phyloP scores from a whole-genome alignment of 768 basidiomycete species.

The Russula earlei region DNA sequence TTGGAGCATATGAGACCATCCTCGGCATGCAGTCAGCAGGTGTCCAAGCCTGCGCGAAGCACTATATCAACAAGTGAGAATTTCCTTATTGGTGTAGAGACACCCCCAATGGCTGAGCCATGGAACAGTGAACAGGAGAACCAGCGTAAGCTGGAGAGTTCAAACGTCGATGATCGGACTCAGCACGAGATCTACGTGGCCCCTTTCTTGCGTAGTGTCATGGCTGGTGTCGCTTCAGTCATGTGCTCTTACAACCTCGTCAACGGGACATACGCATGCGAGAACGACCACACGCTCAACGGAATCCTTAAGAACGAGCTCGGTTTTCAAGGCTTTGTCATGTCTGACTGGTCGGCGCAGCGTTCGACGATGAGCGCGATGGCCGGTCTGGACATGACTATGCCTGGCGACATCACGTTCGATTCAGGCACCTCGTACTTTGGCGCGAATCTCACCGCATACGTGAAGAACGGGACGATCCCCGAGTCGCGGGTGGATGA shows the following conservation, averaged over 20 bases:
- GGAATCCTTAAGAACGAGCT: conserved; percentile 66
- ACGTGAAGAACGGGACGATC: conserved; percentile 65
- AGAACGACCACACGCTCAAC: conserved; percentile 62
- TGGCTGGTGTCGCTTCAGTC: conserved; percentile 62
- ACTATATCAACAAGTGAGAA: conserved; percentile 64
- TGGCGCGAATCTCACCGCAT: conserved; percentile 54
- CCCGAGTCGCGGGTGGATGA: conserved; percentile 58
- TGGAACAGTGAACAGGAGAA: conserved; percentile 59
- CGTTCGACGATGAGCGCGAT: conserved; percentile 51
- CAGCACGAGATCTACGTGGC: conserved; percentile 67
- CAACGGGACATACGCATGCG: conserved; percentile 67
- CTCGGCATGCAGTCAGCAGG: conserved; percentile 71
- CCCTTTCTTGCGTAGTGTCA: conserved; percentile 59
- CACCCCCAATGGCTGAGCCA: neutral
- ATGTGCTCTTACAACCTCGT: conserved; percentile 74
- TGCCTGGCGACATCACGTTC: conserved; percentile 51
- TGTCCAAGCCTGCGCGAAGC: conserved; percentile 83
- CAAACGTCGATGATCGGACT: conserved; percentile 73
- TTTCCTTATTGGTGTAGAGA: neutral
- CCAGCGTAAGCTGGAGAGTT: conserved; percentile 42
- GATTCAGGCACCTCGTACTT: conserved; percentile 43
- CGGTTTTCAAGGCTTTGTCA: conserved; percentile 70
- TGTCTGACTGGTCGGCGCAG: conserved; percentile 68
- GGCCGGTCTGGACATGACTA: conserved; percentile 54
- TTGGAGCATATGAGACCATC: conserved; percentile 70